Evolutionary conservation across 768 basidiomycete genomes (phyloP).

Genomic region (Aureoboletus auriporus): DNA sequence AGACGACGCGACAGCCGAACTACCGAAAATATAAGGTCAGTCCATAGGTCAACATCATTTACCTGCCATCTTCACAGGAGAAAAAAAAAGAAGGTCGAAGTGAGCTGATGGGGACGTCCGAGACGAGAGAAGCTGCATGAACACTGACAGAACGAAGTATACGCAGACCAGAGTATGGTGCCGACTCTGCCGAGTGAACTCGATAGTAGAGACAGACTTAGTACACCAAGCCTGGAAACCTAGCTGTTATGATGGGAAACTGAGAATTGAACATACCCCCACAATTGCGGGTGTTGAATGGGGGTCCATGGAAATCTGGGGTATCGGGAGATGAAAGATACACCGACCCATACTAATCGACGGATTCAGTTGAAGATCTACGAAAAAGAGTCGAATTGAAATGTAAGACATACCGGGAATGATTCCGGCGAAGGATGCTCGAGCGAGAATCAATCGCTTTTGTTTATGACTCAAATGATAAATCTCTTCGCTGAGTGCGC

Average conservation of each 20-base stretch:
- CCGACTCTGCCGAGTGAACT: slow-evolving; percentile 44
- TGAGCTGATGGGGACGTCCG: not conserved
- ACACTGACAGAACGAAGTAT: slow-evolving; percentile 46
- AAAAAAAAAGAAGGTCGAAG: not conserved
- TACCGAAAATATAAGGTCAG: slow-evolving; percentile 60
- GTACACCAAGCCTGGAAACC: slow-evolving; percentile 35
- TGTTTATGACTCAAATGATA: slow-evolving; percentile 51
- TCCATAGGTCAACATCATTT: slow-evolving; percentile 52
- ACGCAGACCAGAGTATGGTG: slow-evolving; percentile 48
- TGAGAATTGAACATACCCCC: slow-evolving; percentile 35
- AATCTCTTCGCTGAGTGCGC: slow-evolving; percentile 30
- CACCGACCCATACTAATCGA: slow-evolving; percentile 58
- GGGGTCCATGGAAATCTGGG: slow-evolving; percentile 66
- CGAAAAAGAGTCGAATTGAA: not conserved
- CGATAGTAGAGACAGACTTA: slow-evolving; percentile 49
- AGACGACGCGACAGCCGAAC: slow-evolving; percentile 54
- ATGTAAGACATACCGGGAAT: slow-evolving; percentile 48
- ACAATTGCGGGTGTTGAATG: slow-evolving; percentile 53
- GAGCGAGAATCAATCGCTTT: slow-evolving; percentile 52
- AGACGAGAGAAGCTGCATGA: not conserved
- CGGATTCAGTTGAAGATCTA: too few species aligned
- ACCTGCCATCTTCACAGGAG: slow-evolving; percentile 52
- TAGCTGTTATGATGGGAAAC: not conserved
- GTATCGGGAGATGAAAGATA: slow-evolving; percentile 74
- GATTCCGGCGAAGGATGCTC: slow-evolving; percentile 60